These are phyloP conservation scores for Calonectria honghensis DNA, from an alignment of 2,329 filamentous ascomycete species.

Conservation along the genomic window DNA sequence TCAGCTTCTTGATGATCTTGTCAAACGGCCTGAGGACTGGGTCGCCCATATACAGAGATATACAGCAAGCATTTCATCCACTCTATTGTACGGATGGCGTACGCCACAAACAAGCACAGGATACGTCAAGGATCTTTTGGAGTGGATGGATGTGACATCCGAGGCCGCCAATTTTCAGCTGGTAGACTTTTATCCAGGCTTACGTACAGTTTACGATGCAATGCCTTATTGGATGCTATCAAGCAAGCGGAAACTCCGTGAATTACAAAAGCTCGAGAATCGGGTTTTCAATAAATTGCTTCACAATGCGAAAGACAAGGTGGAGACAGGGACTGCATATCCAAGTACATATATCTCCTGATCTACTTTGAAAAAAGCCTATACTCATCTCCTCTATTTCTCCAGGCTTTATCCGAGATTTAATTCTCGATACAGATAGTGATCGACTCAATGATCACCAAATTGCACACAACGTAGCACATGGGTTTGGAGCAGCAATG, in stretches of 20 bases:
- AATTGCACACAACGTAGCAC: constrained; percentile 22
- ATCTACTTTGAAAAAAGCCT: no score
- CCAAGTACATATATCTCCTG: not conserved
- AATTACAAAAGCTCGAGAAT: constrained; percentile 21
- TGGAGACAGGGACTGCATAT: not conserved
- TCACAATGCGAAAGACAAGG: constrained; percentile 9
- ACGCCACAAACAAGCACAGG: constrained; percentile 21
- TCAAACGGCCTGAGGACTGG: not conserved
- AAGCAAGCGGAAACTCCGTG: constrained; percentile 21
- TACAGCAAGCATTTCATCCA: constrained; percentile 24
- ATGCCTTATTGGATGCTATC: constrained; percentile 21
- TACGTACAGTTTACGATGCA: constrained; percentile 1
- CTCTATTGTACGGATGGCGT: constrained; percentile 22
- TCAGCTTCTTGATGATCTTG: constrained; percentile 10
- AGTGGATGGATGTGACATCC: constrained; percentile 29
- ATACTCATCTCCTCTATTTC: no score
- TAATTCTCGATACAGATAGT: constrained; percentile 7
- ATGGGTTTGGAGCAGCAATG: constrained; percentile 25
- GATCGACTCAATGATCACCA: constrained; percentile 24
- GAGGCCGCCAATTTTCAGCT: constrained; percentile 25
- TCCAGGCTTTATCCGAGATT: constrained; percentile 22
- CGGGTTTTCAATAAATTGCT: constrained; percentile 14
- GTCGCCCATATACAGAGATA: constrained; percentile 17
- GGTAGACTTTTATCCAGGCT: constrained; percentile 18
- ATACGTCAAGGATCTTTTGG: constrained; percentile 21